phyloP scores from a whole-genome alignment of 2,329 filamentous ascomycete species.

The Coniochaeta prunicola region DNA sequence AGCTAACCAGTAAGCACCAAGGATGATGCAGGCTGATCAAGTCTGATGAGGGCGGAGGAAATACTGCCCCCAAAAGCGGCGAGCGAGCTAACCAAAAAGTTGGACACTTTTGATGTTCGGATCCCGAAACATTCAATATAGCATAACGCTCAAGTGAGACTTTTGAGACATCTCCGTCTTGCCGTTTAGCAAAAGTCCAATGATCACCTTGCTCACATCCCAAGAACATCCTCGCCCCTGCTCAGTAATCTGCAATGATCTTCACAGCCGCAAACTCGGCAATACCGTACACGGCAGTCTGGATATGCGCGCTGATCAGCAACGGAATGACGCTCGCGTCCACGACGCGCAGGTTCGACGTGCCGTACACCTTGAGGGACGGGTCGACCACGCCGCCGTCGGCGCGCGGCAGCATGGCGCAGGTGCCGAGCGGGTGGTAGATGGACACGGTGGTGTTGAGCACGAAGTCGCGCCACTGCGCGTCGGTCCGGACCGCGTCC shows the following conservation, averaged over 20 bases:
- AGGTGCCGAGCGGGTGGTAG: conserved; percentile 11
- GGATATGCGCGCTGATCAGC: conserved; percentile 9
- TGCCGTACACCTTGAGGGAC: conserved; percentile 12
- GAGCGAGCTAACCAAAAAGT: no score
- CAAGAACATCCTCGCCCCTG: no score
- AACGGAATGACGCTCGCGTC: conserved; percentile 13
- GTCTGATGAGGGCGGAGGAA: no score
- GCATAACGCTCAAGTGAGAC: no score
- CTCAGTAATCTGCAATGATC: conserved; percentile 7
- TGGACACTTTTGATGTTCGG: no score
- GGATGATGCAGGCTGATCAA: no score
- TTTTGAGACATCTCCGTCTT: no score
- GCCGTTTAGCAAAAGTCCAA: no score
- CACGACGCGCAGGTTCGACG: conserved; percentile 9
- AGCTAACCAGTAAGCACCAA: no score
- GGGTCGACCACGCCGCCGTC: conserved; percentile 12
- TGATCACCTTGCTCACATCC: no score
- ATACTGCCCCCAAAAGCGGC: no score
- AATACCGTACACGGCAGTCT: conserved; percentile 13
- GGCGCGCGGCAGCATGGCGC: conserved; percentile 13
- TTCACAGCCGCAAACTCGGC: conserved; percentile 14
- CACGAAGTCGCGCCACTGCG: conserved; percentile 9
- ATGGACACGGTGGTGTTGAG: not conserved
- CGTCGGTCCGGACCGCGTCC: conserved; percentile 11
- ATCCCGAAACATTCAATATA: no score